Evolutionary conservation across 352 stramenopile species (phyloP).

Genomic region (Phytophthora palmivora): DNA sequence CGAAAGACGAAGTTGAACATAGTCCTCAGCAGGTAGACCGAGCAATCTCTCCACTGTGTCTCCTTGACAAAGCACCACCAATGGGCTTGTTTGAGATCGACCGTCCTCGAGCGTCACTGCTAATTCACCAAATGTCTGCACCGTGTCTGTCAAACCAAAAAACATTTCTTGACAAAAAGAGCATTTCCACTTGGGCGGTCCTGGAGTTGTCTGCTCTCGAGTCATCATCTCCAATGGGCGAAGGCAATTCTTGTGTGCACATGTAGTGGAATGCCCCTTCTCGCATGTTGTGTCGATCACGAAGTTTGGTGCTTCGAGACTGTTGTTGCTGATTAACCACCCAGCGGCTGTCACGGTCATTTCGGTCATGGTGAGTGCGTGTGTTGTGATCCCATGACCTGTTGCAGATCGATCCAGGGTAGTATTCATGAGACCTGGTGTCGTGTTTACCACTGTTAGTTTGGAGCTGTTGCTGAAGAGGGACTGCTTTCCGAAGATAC

Average conservation of each 20-base stretch:
- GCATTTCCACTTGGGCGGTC: constrained; percentile 53
- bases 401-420: constrained; percentile 16
- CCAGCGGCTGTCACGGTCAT: constrained; percentile 47
- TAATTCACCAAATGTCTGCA: constrained; percentile 55
- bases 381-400: not conserved
- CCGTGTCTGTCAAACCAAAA: constrained; percentile 51
- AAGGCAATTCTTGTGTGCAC: constrained; percentile 42
- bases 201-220: constrained; percentile 1
- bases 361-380: constrained; percentile 31
- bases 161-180: constrained; percentile 65
- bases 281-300: constrained; percentile 53
- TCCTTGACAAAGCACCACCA: constrained; percentile 53
- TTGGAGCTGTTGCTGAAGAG: constrained; percentile 51
- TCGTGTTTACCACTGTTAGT: constrained; percentile 57
- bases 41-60: constrained; percentile 52
- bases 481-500: constrained; percentile 69
- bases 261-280: constrained; percentile 55
- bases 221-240: constrained; percentile 30
- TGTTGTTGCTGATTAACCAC: constrained; percentile 55
- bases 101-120: constrained; percentile 53
- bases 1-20: constrained; percentile 51
- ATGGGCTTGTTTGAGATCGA: constrained; percentile 9
- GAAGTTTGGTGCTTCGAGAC: constrained; percentile 12
- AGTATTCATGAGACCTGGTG: constrained; percentile 49
- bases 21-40: constrained; percentile 49